Base-by-base conservation (phyloP, 73 alveolate genomes). In the Paraurostyla sp. region DNA sequence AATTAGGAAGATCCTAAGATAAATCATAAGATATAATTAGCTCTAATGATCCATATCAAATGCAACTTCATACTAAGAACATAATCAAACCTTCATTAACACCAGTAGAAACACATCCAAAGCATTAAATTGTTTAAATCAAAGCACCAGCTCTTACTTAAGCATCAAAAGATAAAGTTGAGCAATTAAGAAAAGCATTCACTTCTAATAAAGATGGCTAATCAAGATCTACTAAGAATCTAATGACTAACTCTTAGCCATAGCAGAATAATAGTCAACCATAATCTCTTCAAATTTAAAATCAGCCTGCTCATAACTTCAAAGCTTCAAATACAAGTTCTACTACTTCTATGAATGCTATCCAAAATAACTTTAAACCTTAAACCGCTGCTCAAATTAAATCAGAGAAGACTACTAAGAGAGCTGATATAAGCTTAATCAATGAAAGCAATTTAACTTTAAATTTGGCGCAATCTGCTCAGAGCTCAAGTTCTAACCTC, bases 391-490 rank as follows among this genome's bases (percentile, higher is more conserved):
- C n/a, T n/a, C n/a, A n/a, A n/a, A 30, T 60, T 30, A 60, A 60
- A 27, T 30, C 45, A 16, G 78, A 60, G 22, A 60, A 60, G 32
- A 30, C 50, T 9, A 60, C 78, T 7, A 60, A 60, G 23, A 25
- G 78, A 30, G 78, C 78, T 30, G 78, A 60, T 27, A 60, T 60
- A 16, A 60, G 78, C 50, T 60, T 60, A 27, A 50, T 60, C 22
- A 60, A 60, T 33, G 78, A 60, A 60, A 60, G 15, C 13, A 23
- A 13, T 6, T 50, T 11, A 16, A 29, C 35, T 27, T 2, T 7
- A 29, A 60, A 60, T 60, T 3, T 60, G 7, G n/a, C n/a, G n/a
- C n/a, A n/a, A n/a, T n/a, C n/a, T n/a, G n/a, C n/a, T n/a, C n/a
- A n/a, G n/a, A n/a, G n/a, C n/a, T n/a, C n/a, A n/a, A n/a, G n/a